Percentiles rank a stretch among this genome's conserved stretches.
Conservation (phyloP, 208 protist species). For the Trypanosoma cruzi region DNA sequence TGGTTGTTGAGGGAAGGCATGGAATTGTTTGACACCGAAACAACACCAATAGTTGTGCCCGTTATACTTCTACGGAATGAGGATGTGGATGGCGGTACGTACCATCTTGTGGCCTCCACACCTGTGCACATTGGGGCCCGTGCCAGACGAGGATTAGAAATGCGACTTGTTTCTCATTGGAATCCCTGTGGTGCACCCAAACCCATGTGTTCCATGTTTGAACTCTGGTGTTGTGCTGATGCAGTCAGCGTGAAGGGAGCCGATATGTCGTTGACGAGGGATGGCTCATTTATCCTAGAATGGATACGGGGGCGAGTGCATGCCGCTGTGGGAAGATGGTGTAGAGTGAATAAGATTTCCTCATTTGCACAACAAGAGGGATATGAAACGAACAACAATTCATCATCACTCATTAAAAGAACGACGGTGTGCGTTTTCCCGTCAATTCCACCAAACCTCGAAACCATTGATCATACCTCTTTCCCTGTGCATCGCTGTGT, state of each 20-base stretch:
- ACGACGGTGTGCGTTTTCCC: conserved; percentile 21
- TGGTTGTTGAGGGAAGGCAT: neutral
- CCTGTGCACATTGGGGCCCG: conserved; percentile 35
- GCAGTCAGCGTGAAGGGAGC: neutral
- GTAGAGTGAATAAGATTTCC: neutral
- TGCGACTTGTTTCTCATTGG: conserved; percentile 68
- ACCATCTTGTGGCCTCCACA: conserved; percentile 31
- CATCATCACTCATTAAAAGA: neutral
- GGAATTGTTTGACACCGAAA: neutral
- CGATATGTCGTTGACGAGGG: neutral
- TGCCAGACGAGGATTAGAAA: conserved; percentile 8
- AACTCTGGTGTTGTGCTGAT: conserved; percentile 53
- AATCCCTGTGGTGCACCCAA: conserved; percentile 33
- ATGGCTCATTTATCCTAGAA: neutral
- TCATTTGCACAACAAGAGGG: neutral
- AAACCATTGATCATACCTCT: conserved; percentile 5
- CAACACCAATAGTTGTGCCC: conserved; percentile 14
- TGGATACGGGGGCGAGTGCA: conserved; percentile 19
- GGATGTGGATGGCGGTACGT: conserved; percentile 4
- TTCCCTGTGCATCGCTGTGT: conserved; percentile 25
- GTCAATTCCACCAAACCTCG: conserved; percentile 10
- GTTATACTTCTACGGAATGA: conserved; percentile 7
- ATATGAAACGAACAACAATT: neutral
- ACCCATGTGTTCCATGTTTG: conserved; percentile 41
- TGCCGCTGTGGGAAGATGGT: conserved; percentile 7